These are phyloP conservation scores for Hericium erinaceus DNA, from an alignment of 768 basidiomycete genomes.

Conservation along the genomic window DNA sequence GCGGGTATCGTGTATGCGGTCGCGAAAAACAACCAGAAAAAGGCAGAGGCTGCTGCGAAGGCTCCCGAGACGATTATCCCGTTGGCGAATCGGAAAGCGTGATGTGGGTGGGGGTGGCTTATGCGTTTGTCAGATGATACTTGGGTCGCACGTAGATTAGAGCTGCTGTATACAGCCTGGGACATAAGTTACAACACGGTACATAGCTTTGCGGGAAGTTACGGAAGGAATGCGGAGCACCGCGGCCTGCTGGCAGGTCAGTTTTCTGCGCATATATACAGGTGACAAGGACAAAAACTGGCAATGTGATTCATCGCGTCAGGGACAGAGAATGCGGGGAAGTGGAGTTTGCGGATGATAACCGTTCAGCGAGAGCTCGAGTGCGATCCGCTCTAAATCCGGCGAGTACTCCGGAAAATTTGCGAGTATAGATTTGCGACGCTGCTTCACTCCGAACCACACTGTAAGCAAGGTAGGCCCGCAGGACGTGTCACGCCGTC, in stretches of 20 bases:
- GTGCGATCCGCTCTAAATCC: no score
- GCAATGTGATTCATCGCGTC: no score
- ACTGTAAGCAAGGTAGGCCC: no score
- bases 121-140: background rate
- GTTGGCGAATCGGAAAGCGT: constrained; percentile 42
- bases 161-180: background rate
- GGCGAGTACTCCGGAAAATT: no score
- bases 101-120: background rate
- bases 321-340: no score
- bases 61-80: constrained; percentile 48
- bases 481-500: no score
- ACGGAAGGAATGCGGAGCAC: background rate
- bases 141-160: background rate
- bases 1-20: constrained; percentile 89
- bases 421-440: no score
- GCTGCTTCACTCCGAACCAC: no score
- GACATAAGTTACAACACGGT: background rate
- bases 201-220: background rate
- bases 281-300: no score
- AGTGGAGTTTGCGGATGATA: no score
- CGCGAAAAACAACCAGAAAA: constrained; percentile 91
- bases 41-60: constrained; percentile 49
- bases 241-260: background rate
- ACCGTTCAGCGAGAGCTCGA: no score
- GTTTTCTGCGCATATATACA: no score